Conservation (phyloP, 169 alveolate genomes). For the Fabrea salina region DNA sequence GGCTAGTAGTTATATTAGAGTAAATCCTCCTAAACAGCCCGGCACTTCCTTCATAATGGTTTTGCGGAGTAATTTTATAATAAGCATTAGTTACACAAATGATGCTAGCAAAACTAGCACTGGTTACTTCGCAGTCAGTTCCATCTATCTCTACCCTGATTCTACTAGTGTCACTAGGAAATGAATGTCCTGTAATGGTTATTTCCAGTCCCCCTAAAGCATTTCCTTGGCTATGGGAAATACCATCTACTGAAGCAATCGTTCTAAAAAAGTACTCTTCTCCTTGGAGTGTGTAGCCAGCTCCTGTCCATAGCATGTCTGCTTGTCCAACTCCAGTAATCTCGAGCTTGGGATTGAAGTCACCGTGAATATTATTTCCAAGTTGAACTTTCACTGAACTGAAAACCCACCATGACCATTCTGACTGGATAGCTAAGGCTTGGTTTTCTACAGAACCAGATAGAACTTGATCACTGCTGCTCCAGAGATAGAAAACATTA, state of each 20-base stretch:
- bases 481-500: too few species aligned
- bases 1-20: neutral
- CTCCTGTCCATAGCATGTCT: neutral
- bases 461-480: too few species aligned
- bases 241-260: slow-evolving; percentile 4
- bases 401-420: too few species aligned
- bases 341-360: neutral
- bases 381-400: too few species aligned
- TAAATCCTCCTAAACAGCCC: neutral
- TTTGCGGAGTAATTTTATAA: neutral
- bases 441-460: too few species aligned
- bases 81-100: slow-evolving; percentile 11
- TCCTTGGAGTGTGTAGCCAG: neutral
- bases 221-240: neutral
- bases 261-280: slow-evolving; percentile 6
- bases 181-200: slow-evolving; percentile 5
- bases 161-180: neutral
- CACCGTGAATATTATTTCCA: slow-evolving; percentile 25
- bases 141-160: neutral
- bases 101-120: neutral
- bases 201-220: slow-evolving; percentile 1
- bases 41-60: neutral
- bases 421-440: too few species aligned
- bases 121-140: neutral
- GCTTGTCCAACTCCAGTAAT: slow-evolving; percentile 5